Conservation (phyloP, 805 yeast genomes). For the Ogataea ganodermae region DNA sequence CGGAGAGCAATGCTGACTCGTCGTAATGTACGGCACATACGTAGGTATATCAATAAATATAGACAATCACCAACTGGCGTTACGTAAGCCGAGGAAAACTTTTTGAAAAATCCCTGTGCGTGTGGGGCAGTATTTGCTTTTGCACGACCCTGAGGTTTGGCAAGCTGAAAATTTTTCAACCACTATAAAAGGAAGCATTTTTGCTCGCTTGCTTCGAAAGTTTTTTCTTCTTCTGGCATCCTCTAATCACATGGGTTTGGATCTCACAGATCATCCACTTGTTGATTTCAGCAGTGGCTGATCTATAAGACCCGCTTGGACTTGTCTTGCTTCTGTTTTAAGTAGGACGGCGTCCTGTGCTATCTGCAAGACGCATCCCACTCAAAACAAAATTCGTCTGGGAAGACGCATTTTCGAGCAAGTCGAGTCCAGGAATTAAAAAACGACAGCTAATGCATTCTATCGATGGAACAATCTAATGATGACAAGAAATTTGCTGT, state of each 20-base stretch:
- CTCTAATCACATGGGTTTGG: slow-evolving; percentile 3
- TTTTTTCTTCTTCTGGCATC: background rate
- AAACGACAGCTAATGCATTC: slow-evolving; percentile 2
- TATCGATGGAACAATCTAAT: slow-evolving; percentile 13
- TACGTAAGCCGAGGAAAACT: background rate
- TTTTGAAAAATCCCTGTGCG: too few relatives aligned
- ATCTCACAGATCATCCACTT: background rate
- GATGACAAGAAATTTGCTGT: slow-evolving; percentile 39
- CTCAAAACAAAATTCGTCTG: slow-evolving; percentile 11
- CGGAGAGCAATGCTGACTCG: too few relatives aligned
- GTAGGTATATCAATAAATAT: too few relatives aligned
- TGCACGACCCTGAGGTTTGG: background rate
- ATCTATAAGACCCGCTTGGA: background rate
- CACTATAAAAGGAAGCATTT: background rate
- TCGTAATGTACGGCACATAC: too few relatives aligned
- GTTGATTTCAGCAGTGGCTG: background rate
- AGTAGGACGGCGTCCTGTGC: background rate
- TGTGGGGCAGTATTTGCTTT: background rate
- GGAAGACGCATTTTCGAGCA: slow-evolving; percentile 9
- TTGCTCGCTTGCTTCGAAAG: background rate
- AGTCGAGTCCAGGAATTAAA: background rate
- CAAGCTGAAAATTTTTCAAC: background rate
- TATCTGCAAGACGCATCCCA: background rate
- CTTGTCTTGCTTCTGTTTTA: slow-evolving; percentile 1
- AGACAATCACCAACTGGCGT: too few relatives aligned